phyloP scores from a whole-genome alignment of 495 filamentous ascomycete species.

The Aspergillus hancockii region DNA sequence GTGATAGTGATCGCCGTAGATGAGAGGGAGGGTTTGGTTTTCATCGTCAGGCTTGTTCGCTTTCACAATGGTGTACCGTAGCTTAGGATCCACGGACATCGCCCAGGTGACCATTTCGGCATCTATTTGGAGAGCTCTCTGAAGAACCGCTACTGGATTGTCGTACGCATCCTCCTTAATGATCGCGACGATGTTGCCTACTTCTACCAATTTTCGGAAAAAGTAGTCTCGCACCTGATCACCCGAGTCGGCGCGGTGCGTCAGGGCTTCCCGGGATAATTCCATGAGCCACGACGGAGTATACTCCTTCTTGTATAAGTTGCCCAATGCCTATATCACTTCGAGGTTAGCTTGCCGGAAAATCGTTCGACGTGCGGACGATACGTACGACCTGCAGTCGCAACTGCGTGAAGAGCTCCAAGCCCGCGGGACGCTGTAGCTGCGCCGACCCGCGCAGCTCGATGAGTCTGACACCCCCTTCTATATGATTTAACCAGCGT shows the following conservation, averaged over 20 bases:
- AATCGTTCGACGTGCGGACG: too few relatives aligned
- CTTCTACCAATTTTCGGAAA: conserved; percentile 9
- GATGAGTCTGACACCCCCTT: conserved; percentile 14
- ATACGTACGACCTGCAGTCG: conserved; percentile 13
- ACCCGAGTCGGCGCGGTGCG: background rate
- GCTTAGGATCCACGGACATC: background rate
- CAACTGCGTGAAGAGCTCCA: conserved; percentile 17
- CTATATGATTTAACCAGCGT: conserved; percentile 11
- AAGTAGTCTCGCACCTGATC: background rate
- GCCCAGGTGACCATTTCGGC: conserved; percentile 10
- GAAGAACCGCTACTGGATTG: conserved; percentile 1
- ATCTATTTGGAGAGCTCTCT: conserved; percentile 12
- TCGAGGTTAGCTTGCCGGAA: background rate
- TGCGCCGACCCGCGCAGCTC: conserved; percentile 16
- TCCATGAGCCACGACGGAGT: conserved; percentile 13
- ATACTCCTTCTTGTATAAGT: conserved; percentile 12
- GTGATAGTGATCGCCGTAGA: conserved; percentile 5
- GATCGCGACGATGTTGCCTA: conserved; percentile 10
- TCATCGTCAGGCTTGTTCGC: conserved; percentile 4
- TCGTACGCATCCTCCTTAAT: background rate
- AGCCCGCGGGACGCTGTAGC: conserved; percentile 2
- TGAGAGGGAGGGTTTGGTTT: background rate
- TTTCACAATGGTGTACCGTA: conserved; percentile 8
- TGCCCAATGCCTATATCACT: conserved; percentile 7
- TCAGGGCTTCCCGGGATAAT: conserved; percentile 3